Base-by-base conservation (phyloP, 306 rosid species). In the Fagus crenata region DNA sequence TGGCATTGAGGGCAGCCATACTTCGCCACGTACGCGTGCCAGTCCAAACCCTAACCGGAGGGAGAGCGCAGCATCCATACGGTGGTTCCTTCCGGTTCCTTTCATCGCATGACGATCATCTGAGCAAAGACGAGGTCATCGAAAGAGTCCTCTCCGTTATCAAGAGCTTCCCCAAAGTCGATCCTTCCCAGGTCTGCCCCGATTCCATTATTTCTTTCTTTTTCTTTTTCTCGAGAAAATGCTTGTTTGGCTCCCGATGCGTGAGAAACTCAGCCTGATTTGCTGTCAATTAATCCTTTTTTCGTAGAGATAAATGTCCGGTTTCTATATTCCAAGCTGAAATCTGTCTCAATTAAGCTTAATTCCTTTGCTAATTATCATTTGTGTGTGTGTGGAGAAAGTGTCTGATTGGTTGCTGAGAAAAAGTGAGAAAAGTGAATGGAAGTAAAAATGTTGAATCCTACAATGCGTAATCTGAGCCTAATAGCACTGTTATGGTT, bases 91-190 rank as follows among this genome's bases (percentile, higher is more conserved):
- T 91, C 59, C 92, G 98, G 41, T 82, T 69, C 74, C 81, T 91
- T 84, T 95, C 99, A 7, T 90, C 97, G 0, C 96, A 89, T 43
- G 91, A 90, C 49, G 99, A 95, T 80, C 96, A 89, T 67, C 55
- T 88, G 70, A 59, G 91, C 75, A 90, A 89, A 78, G 87, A 86
- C 40, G 92, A 90, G 72, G 97, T 95, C 74, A 73, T 79, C 67
- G 84, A 90, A 5, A 89, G 99, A 84, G 97, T 95, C 55, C 96
- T 95, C 78, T 75, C 97, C 46, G 97, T 95, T 11, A 75, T 95
- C 84, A 92, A 86, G 84, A 80, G 90, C 84, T 93, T 88, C 88
- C 97, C 97, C 78, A 95, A 92, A 89, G 88, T 95, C 17, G 97
- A 95, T 85, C 97, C 99, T 74, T 86, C 97, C 33, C 84, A 81